These are phyloP conservation scores for Adansonia grandidieri DNA, from an alignment of 441 rosid species.

Conservation along the genomic window DNA sequence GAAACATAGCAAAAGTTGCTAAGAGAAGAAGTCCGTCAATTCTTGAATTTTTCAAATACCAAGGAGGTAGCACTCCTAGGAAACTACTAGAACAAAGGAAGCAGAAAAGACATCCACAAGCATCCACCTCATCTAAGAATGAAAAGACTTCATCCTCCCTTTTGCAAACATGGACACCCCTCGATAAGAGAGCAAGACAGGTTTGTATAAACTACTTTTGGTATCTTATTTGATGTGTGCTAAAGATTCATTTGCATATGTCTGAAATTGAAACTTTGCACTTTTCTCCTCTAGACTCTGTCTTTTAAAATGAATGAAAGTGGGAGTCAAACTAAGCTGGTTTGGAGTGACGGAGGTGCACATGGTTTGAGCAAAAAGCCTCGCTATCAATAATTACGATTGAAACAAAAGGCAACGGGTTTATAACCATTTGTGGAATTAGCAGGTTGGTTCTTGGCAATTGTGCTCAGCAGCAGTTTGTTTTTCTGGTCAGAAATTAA, in stretches of 20 bases:
- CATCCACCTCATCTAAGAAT: slow-evolving; percentile 46
- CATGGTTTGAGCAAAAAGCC: slow-evolving; percentile 40
- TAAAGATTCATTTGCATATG: neutral
- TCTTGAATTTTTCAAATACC: slow-evolving; percentile 79
- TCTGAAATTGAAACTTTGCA: slow-evolving; percentile 7
- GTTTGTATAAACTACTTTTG: slow-evolving; percentile 40
- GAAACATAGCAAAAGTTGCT: slow-evolving; percentile 45
- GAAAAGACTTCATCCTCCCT: slow-evolving; percentile 45
- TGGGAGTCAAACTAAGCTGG: slow-evolving; percentile 79
- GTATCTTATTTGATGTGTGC: neutral
- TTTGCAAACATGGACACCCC: slow-evolving; percentile 59
- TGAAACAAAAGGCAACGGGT: slow-evolving; percentile 8
- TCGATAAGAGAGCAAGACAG: slow-evolving; percentile 82
- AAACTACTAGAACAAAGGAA: slow-evolving; percentile 57
- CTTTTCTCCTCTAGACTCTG: slow-evolving; percentile 56
- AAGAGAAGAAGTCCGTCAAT: slow-evolving; percentile 84
- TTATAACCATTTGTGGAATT: slow-evolving; percentile 24
- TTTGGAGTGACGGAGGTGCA: slow-evolving; percentile 68
- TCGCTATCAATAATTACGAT: slow-evolving; percentile 33
- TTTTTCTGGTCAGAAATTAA: slow-evolving; percentile 11
- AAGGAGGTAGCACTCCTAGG: slow-evolving; percentile 57
- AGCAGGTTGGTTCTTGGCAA: slow-evolving; percentile 38
- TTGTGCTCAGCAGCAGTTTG: slow-evolving; percentile 20
- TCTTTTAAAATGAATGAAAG: slow-evolving; percentile 56
- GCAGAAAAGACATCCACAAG: slow-evolving; percentile 54